Percentiles rank a stretch among this genome's conserved stretches.
Conservation (phyloP, 129 eudicot species). For the Helianthus annuus region HanXRQr2.0-SUNRISE NC_035436.2:188329339-188329838, state of each 20-base stretch:
- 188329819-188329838: slow-evolving; percentile 88
- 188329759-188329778: slow-evolving; percentile 55
- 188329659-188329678: slow-evolving; percentile 64
- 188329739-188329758: slow-evolving; percentile 66
- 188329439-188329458: slow-evolving; percentile 57
- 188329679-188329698: slow-evolving; percentile 65
- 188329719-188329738: slow-evolving; percentile 73
- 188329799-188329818: slow-evolving; percentile 79
- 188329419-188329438: slow-evolving; percentile 45
- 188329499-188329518: slow-evolving; percentile 37
- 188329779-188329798: slow-evolving; percentile 65
- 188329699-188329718: slow-evolving; percentile 59
- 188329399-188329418: slow-evolving; percentile 54
- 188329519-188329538: slow-evolving; percentile 49
- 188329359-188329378: slow-evolving; percentile 43
- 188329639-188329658: slow-evolving; percentile 65
- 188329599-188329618: slow-evolving; percentile 56
- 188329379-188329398: slow-evolving; percentile 47
- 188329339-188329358: slow-evolving; percentile 44
- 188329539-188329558: slow-evolving; percentile 64
- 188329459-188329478: slow-evolving; percentile 50
- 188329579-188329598: slow-evolving; percentile 45
- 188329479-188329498: slow-evolving; percentile 45
- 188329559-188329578: slow-evolving; percentile 41
- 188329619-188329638: slow-evolving; percentile 73